Evolutionary conservation across 148 eudicot species (phyloP).

Genomic region (Nyssa sinensis): DNA sequence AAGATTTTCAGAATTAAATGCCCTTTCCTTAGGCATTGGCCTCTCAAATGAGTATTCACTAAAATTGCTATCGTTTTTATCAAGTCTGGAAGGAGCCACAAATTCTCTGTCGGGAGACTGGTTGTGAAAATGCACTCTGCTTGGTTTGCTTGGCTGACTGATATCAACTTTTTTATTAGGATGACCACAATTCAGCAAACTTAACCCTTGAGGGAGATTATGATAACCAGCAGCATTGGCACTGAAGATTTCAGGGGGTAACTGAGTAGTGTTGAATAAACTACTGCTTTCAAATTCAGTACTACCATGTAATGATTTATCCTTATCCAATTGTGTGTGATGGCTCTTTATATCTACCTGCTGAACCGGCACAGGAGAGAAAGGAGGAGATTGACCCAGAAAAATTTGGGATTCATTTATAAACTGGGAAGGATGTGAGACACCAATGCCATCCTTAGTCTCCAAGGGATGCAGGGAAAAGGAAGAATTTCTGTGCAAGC

Average conservation of each 20-base stretch:
- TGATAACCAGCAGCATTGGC: conserved; percentile 7
- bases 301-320: conserved; percentile 39
- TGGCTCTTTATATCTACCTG: conserved; percentile 34
- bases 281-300: conserved; percentile 39
- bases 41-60: conserved; percentile 24
- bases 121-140: conserved; percentile 24
- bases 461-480: conserved; percentile 30
- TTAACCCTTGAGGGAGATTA: conserved; percentile 11
- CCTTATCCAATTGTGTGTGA: conserved; percentile 30
- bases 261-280: conserved; percentile 35
- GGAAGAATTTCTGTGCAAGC: conserved; percentile 37
- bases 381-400: conserved; percentile 38
- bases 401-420: conserved; percentile 34
- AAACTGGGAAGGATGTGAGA: conserved; percentile 20
- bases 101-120: conserved; percentile 25
- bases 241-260: conserved; percentile 30
- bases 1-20: conserved; percentile 43
- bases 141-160: too few species aligned
- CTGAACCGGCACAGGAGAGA: conserved; percentile 38
- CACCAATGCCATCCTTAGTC: conserved; percentile 24
- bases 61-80: conserved; percentile 27
- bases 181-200: conserved; percentile 6
- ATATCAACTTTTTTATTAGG: conserved; percentile 17
- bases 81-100: conserved; percentile 24
- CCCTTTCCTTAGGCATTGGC: conserved; percentile 34